Conservation (phyloP, 177 flowering plant species). For the Vitis hybrid region DNA sequence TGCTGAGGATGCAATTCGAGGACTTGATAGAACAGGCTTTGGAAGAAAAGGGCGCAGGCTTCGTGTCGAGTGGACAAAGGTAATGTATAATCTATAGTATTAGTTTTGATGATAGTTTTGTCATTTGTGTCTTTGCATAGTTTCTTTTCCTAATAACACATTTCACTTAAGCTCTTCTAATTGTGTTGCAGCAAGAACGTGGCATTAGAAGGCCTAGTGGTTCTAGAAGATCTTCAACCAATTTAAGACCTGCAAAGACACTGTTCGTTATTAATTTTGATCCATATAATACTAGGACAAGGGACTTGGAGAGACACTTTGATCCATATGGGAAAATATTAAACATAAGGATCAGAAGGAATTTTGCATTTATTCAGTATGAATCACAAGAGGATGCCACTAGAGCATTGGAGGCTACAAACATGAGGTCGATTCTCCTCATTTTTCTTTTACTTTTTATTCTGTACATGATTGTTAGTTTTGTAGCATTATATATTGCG, state of each 20-base stretch:
- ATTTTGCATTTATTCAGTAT: slow-evolving; percentile 91
- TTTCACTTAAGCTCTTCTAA: slow-evolving; percentile 1
- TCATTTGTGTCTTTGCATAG: not conserved
- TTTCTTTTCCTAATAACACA: not conserved
- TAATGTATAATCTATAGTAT: slow-evolving; percentile 11
- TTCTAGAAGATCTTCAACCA: slow-evolving; percentile 68
- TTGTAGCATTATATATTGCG: not conserved
- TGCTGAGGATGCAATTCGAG: slow-evolving; percentile 94
- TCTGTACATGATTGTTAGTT: not conserved
- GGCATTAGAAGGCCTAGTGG: slow-evolving; percentile 64
- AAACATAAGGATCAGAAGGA: slow-evolving; percentile 86
- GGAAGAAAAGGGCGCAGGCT: slow-evolving; percentile 92
- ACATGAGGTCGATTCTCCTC: slow-evolving; percentile 60
- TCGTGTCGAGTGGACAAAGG: slow-evolving; percentile 99
- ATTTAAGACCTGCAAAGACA: slow-evolving; percentile 76
- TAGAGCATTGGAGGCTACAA: slow-evolving; percentile 84
- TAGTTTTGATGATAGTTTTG: not conserved
- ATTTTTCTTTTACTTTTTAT: not conserved
- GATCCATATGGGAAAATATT: slow-evolving; percentile 86
- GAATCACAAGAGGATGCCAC: slow-evolving; percentile 93
- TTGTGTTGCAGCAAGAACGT: slow-evolving; percentile 70
- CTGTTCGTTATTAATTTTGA: slow-evolving; percentile 96
- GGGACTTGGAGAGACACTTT: slow-evolving; percentile 92
- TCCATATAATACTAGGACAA: slow-evolving; percentile 68
- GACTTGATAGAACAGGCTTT: slow-evolving; percentile 82